Base-by-base conservation (phyloP, 345 rosid genomes). In the Zanthoxylum bungeanum region DNA sequence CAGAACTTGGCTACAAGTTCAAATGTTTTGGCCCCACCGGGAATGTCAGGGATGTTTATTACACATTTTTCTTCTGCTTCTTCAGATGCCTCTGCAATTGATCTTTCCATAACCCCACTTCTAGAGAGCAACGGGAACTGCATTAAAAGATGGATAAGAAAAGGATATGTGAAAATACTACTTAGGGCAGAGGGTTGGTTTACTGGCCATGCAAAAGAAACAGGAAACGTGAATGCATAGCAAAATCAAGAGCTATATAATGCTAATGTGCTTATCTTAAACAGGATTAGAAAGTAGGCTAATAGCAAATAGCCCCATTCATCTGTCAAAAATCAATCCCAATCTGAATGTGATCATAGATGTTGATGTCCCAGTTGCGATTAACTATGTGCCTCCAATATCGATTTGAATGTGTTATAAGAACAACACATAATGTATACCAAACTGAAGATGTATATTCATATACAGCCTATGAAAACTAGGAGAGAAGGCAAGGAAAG, bases 91-190 rank as follows among this genome's bases (percentile, higher is more conserved):
- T 89, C 89, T 16, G 98, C 93, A 61, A 95, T 92, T 68, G 82
- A 74, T 81, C 87, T 85, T 84, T 92, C 99, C 96, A 95, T 79
- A 25, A 88, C 85, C 74, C 98, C 97, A 73, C 99, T 95, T 85
- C 93, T 86, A 52, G 98, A 95, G 60, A 92, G 96, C 80, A 95
- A 69, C 21, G 99, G 99, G 75, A 95, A 95, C 99, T 95, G 92
- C 86, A 80, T 52, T 44, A 66, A 34, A 61, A 49, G 47, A 68
- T 58, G 60, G 30, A 50, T 36, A 30, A 66, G n/a, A n/a, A n/a
- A n/a, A 51, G 36, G 25, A 22, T 49, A 34, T 52, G 53, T 71
- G 81, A 77, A 75, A 66, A 11, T 9, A 73, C 39, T 42, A 65
- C 24, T 14, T 49, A 44, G 22, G 14, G 37, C 51, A 27, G 24